A percentile compares a stretch with the other conserved stretches of the same genome.
Evolutionary conservation across 768 basidiomycete species (phyloP).

Genomic region (Obba rivulosa): DNA sequence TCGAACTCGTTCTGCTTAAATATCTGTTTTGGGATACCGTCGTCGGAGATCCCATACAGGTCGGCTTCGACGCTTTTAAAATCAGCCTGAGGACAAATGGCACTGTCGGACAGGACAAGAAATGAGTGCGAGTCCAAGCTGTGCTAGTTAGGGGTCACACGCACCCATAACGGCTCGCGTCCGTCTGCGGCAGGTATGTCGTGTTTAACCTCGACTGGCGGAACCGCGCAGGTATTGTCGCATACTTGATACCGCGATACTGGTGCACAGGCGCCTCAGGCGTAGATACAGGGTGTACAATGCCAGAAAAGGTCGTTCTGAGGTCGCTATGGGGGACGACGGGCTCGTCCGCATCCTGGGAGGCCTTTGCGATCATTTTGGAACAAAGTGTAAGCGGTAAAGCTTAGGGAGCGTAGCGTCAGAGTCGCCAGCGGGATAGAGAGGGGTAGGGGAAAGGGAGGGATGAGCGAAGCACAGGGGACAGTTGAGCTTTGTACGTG

Average conservation of each 20-base stretch:
- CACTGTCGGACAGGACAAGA: slow-evolving; percentile 33
- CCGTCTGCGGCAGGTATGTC: slow-evolving; percentile 50
- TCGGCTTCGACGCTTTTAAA: slow-evolving; percentile 50
- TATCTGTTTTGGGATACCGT: slow-evolving; percentile 47
- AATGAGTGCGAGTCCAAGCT: background rate
- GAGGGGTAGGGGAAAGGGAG: background rate
- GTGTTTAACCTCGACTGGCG: slow-evolving; percentile 63
- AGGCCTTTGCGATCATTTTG: slow-evolving; percentile 20
- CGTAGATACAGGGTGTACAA: slow-evolving; percentile 57
- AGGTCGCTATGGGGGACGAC: slow-evolving; percentile 49
- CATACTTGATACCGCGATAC: slow-evolving; percentile 77
- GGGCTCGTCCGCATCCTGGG: slow-evolving; percentile 17
- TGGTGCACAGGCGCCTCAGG: slow-evolving; percentile 55
- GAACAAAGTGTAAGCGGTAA: background rate
- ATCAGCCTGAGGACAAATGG: slow-evolving; percentile 68
- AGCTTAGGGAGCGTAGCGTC: background rate
- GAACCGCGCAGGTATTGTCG: slow-evolving; percentile 66
- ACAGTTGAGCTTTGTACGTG: slow-evolving; percentile 11
- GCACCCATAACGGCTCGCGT: slow-evolving; percentile 66
- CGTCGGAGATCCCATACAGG: slow-evolving; percentile 52
- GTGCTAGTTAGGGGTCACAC: slow-evolving; percentile 15
- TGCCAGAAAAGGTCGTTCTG: slow-evolving; percentile 59
- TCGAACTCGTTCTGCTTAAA: slow-evolving; percentile 71
- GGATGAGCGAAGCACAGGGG: slow-evolving; percentile 4
- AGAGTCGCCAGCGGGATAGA: background rate